A percentile compares a stretch with the other conserved stretches of the same genome.
phyloP scores from a whole-genome alignment of 208 protist species.

The Strigomonas oncopelti region DNA sequence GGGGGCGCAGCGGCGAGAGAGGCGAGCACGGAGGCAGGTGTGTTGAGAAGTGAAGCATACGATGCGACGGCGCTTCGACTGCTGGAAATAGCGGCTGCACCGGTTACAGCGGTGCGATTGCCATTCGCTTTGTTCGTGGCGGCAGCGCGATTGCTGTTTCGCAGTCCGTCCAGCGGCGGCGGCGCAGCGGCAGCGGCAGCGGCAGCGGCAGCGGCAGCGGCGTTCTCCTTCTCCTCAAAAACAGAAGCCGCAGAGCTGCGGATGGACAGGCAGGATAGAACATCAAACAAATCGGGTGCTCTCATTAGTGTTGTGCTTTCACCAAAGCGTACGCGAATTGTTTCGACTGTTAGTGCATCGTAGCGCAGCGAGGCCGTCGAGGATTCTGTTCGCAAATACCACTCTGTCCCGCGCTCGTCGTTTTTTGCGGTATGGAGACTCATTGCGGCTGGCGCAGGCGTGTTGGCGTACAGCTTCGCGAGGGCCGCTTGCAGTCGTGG shows the following conservation, averaged over 20 bases:
- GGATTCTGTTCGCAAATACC: conserved; percentile 1
- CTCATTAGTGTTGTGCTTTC: not conserved
- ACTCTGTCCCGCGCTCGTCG: not conserved
- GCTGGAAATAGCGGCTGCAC: not conserved
- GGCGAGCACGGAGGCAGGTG: not conserved
- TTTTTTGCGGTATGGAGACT: not conserved
- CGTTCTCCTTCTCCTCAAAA: not conserved
- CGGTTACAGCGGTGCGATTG: not conserved
- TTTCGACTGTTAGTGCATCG: conserved; percentile 13
- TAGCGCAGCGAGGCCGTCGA: conserved; percentile 17
- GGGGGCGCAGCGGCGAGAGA: not conserved
- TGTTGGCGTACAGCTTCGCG: not conserved
- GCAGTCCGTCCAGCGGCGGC: not conserved
- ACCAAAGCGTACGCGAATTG: conserved; percentile 12
- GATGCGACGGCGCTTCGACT: too few species aligned
- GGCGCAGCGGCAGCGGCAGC: too few species aligned
- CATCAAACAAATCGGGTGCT: not conserved
- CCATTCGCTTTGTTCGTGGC: too few species aligned
- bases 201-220: conserved; percentile 3
- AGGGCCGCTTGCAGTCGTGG: not conserved
- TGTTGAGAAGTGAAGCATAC: not conserved
- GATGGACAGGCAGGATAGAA: conserved; percentile 12
- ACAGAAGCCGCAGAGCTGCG: not conserved
- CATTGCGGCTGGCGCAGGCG: not conserved
- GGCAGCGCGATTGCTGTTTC: not conserved